Percentiles rank a stretch among this genome's conserved stretches.
Conservation (phyloP, 2,329 filamentous ascomycete species). For the Hypoxylon sp. region DNA sequence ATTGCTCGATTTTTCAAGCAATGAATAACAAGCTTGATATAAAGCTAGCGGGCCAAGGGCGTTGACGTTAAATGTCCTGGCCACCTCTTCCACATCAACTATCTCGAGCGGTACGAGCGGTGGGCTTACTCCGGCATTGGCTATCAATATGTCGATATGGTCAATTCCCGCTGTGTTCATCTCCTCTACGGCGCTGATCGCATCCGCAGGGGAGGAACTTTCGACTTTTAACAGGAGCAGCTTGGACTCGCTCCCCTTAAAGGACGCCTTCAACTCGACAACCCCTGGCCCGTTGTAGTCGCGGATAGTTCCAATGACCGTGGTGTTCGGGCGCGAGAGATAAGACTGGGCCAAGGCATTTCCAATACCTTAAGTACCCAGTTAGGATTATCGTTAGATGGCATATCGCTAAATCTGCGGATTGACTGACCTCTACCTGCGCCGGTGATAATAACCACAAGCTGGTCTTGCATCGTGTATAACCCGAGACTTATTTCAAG, state of each 20-base stretch:
- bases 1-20: constrained; percentile 53
- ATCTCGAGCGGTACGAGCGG: constrained; percentile 50
- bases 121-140: constrained; percentile 46
- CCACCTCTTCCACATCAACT: constrained; percentile 50
- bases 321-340: constrained; percentile 55
- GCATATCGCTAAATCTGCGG: background rate
- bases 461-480: constrained; percentile 1
- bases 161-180: constrained; percentile 47
- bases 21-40: constrained; percentile 50
- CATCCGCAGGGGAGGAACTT: constrained; percentile 46
- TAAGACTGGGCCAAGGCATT: constrained; percentile 50
- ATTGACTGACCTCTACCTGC: constrained; percentile 26
- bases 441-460: constrained; percentile 23
- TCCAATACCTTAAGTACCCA: constrained; percentile 50
- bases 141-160: constrained; percentile 1
- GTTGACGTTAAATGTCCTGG: constrained; percentile 49
- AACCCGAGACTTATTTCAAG: background rate
- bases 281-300: constrained; percentile 47
- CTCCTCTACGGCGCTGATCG: constrained; percentile 49
- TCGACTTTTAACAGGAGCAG: constrained; percentile 54
- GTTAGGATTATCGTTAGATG: constrained; percentile 20
- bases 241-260: constrained; percentile 44
- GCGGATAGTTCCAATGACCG: constrained; percentile 59
- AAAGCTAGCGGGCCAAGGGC: constrained; percentile 49
- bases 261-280: constrained; percentile 44